phyloP scores from a whole-genome alignment of 139 green algal species.

The Chlorella ohadii region DNA sequence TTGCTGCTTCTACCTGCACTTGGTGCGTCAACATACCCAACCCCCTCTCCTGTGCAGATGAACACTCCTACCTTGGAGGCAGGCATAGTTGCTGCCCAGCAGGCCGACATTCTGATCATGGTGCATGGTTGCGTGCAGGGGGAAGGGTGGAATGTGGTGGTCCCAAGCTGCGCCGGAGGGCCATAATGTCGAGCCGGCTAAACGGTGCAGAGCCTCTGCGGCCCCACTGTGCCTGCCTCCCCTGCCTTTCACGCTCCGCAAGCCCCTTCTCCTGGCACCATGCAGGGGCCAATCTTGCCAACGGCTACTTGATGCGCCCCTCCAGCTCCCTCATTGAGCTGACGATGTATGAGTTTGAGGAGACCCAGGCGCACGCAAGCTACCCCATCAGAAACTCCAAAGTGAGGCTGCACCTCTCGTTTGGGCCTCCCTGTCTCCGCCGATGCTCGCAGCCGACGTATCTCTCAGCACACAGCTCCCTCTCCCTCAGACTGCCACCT shows the following conservation, averaged over 20 bases:
- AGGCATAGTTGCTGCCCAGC: conserved; percentile 1
- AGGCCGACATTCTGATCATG: conserved; percentile 6
- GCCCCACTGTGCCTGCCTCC: too few relatives aligned
- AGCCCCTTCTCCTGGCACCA: too few relatives aligned
- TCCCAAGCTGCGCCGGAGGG: too few relatives aligned
- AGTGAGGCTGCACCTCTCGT: neutral
- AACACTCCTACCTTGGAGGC: neutral
- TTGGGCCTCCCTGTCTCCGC: too few relatives aligned
- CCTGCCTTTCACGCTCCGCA: too few relatives aligned
- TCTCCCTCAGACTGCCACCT: neutral
- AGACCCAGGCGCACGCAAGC: neutral
- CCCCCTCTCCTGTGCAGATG: neutral
- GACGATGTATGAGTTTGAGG: conserved; percentile 13
- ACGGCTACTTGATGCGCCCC: conserved; percentile 7
- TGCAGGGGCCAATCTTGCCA: conserved; percentile 10
- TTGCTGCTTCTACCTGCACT: neutral
- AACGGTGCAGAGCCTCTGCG: too few relatives aligned
- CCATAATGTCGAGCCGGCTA: too few relatives aligned
- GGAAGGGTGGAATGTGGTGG: too few relatives aligned
- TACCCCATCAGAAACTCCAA: neutral
- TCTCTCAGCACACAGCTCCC: too few relatives aligned
- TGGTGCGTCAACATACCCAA: too few relatives aligned
- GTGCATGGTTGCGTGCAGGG: too few relatives aligned
- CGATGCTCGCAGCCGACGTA: too few relatives aligned
- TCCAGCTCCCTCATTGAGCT: conserved; percentile 6